Evolutionary conservation across 495 filamentous ascomycete species (phyloP).

Genomic region (Neurospora cerealis): DNA sequence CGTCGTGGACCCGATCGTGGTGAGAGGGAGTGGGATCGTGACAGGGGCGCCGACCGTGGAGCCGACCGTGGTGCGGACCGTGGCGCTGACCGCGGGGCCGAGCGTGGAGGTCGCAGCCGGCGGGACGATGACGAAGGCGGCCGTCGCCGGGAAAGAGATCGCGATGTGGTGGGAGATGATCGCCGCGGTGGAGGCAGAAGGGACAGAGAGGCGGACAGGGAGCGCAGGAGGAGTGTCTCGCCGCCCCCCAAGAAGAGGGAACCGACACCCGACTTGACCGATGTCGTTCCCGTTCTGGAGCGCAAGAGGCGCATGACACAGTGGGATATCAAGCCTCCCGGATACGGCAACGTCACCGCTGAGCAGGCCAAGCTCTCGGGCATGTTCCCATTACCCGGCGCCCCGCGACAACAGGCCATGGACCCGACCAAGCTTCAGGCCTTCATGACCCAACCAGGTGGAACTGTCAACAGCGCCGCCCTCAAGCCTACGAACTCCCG

Average conservation of each 20-base stretch:
- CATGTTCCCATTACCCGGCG: slow-evolving; percentile 97
- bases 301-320: slow-evolving; percentile 88
- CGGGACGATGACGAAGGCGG: slow-evolving; percentile 23
- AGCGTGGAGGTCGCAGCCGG: slow-evolving; percentile 19
- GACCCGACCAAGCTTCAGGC: slow-evolving; percentile 90
- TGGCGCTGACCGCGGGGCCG: slow-evolving; percentile 46
- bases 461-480: slow-evolving; percentile 56
- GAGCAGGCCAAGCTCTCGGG: slow-evolving; percentile 99
- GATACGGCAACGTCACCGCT: slow-evolving; percentile 97
- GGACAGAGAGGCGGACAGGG: slow-evolving; percentile 45
- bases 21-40: slow-evolving; percentile 58
- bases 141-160: slow-evolving; percentile 36
- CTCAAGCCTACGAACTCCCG: slow-evolving; percentile 88
- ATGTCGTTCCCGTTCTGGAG: slow-evolving; percentile 64
- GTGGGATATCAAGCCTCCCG: slow-evolving; percentile 98
- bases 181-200: slow-evolving; percentile 42
- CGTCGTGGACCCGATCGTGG: slow-evolving; percentile 25
- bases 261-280: slow-evolving; percentile 89
- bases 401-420: slow-evolving; percentile 91
- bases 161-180: slow-evolving; percentile 31
- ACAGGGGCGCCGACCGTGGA: slow-evolving; percentile 40
- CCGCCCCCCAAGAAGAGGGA: slow-evolving; percentile 85
- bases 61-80: slow-evolving; percentile 47
- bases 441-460: slow-evolving; percentile 83
- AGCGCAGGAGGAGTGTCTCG: slow-evolving; percentile 66